Evolutionary conservation across 192 early-diverging fungal genomes (phyloP).

Genomic region (Coemansia javaensis): DNA sequence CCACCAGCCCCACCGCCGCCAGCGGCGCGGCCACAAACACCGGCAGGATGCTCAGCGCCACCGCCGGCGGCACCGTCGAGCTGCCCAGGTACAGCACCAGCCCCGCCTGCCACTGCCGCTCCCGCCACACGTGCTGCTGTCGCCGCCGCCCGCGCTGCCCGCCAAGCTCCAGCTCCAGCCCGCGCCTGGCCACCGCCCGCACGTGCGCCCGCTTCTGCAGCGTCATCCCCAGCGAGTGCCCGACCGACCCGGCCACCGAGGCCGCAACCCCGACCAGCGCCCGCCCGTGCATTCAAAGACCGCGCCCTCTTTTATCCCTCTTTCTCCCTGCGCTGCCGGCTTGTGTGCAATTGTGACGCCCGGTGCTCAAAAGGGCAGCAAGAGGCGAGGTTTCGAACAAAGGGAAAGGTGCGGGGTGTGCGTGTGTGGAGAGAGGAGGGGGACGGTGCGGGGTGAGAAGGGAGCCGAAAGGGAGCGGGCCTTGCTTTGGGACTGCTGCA

Average conservation of each 20-base stretch:
- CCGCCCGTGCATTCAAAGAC: constrained; percentile 27
- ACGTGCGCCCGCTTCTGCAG: constrained; percentile 73
- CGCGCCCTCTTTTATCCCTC: no score
- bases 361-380: no score
- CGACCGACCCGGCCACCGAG: constrained; percentile 60
- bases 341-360: no score
- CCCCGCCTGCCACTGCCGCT: constrained; percentile 63
- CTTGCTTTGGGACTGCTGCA: no score
- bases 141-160: constrained; percentile 1
- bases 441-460: background rate
- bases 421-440: background rate
- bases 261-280: constrained; percentile 55
- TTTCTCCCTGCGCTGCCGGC: no score
- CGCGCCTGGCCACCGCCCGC: constrained; percentile 44
- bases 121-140: constrained; percentile 21
- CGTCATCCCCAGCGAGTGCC: constrained; percentile 70
- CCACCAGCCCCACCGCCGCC: constrained; percentile 67
- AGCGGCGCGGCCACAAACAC: constrained; percentile 73
- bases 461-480: background rate
- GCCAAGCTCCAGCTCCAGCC: constrained; percentile 20
- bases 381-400: background rate
- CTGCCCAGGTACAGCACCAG: constrained; percentile 63
- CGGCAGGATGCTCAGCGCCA: constrained; percentile 72
- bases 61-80: constrained; percentile 64
- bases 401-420: background rate